Evolutionary conservation across 768 basidiomycete genomes (phyloP), one percentile per base, ranked within the genome.

Genomic region (Terana coerulea): DNA sequence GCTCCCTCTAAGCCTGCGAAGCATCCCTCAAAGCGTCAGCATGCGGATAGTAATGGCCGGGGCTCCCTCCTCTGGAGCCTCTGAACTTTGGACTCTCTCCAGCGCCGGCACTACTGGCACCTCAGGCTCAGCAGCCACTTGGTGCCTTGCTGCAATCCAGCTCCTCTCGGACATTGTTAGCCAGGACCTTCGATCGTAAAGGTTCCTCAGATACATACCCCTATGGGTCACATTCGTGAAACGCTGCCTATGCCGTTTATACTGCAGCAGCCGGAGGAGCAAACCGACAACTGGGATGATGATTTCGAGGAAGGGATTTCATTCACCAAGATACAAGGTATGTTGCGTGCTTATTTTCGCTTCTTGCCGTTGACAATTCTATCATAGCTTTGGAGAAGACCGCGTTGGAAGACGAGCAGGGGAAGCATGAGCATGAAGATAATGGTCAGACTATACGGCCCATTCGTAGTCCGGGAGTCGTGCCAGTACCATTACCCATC

Each of bases 231-330:
- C 25, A 59, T 64, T 7, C 58, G 65, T 17, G 63, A 67, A 42
- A 56, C 64, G 3, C 51, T 86, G 44, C 86, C 88, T 3, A 69
- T 81, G 48, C 78, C 80, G 3, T 84, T 87, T 56, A 79, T 75
- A 14, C 69, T 89, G 21, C 85, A 83, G 52, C 78, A 80, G 21
- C 87, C 86, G 15, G 88, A 94, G 70, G 86, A 91, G 57, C 88
- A 91, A 64, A 88, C 86, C 1, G 94, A 97, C 64, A 95, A 94
- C 57, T 99, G 97, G 97, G 97, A 99, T 62, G 91, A 94, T 57
- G 97, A 99, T 63, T 99, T 99, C 58, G 92, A 94, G 64, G 92
- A 91, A 58, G 92, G 88, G 1, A 93, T 94, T 29, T 92, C 91
- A 0, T 80, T 91, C 47, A 82, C 86, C 7, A 95, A 94, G 67